Evolutionary conservation across 495 filamentous ascomycete genomes (phyloP).

Genomic region (Thozetella sp.): DNA sequence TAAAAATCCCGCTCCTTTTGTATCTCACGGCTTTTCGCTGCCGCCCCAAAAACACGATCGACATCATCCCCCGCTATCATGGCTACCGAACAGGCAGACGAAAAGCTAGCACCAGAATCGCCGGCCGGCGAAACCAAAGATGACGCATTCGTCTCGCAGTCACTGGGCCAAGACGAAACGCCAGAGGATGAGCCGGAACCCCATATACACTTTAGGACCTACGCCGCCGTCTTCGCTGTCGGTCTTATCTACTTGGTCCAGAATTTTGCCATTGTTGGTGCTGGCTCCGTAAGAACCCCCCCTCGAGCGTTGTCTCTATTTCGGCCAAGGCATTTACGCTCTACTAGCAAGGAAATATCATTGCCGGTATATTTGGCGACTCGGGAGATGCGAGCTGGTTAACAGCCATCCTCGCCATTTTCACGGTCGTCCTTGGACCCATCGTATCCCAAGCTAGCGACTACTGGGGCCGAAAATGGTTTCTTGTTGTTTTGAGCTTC

Average conservation of each 20-base stretch:
- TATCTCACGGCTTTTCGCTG: too few species aligned
- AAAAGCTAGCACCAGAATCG: not conserved
- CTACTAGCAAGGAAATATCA: constrained; percentile 24
- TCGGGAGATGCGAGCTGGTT: constrained; percentile 23
- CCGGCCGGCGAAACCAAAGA: not conserved
- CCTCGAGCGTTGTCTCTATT: not conserved
- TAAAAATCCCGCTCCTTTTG: not conserved
- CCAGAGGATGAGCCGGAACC: not conserved
- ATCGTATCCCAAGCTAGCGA: constrained; percentile 35
- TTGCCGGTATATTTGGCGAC: constrained; percentile 17
- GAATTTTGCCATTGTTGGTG: not conserved
- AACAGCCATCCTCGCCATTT: constrained; percentile 23
- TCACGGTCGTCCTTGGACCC: constrained; percentile 28
- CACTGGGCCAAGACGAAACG: not conserved
- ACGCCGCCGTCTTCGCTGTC: not conserved
- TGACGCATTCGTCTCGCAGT: not conserved
- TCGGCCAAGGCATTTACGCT: not conserved
- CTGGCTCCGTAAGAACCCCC: not conserved
- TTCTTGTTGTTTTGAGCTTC: constrained; percentile 29
- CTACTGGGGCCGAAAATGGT: constrained; percentile 37
- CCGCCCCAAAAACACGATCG: too few species aligned
- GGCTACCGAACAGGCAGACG: not conserved
- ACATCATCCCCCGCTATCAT: not conserved
- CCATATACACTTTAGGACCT: not conserved
- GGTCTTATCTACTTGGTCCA: not conserved